Base-by-base conservation (phyloP, 495 filamentous ascomycete genomes). In the Lophiotrema nucula region DNA sequence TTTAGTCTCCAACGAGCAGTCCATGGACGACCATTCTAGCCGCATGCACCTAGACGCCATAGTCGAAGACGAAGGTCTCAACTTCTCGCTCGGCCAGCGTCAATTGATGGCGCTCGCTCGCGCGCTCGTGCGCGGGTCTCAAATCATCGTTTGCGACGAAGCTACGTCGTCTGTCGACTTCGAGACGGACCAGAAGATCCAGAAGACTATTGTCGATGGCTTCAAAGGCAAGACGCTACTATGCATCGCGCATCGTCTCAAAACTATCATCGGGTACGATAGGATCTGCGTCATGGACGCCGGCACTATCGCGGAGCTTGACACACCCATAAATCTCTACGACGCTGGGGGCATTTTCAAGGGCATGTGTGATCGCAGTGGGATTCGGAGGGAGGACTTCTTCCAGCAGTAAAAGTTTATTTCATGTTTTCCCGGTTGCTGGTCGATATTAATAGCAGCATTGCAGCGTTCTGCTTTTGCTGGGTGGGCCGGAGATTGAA, bases 61-160 rank as follows among this genome's bases (percentile, higher is more conserved):
- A 6, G 90, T 97, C n/a, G 90, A 95, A 56, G 92, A 96, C 65
- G 92, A 96, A 74, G 92, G 92, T 0, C 75, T 93, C 35, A 98
- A 97, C 72, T 98, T 95, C 76, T 93, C 88, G 0, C 83, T 97
- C n/a, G 92, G 93, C 0, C 92, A 98, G 73, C 84, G 92, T 2
- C 92, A 98, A 67, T 83, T 97, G 13, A 95, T 98, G 88, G 92
- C 93, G 2, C 78, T 98, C 1, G 92, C 92, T 0, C 84, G 92
- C 0, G 92, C 92, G 0, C 81, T 97, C 1, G 92, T 97, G 0
- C 82, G 93, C 26, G 82, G 86, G 25, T 86, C 85, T 0, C 88
- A 88, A 63, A 96, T 97, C 73, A 96, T 97, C 64, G 85, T 98
- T 45, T 96, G 90, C 72, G 92, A 98, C 75, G 93, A 97, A 73